Percentiles rank a stretch among this genome's conserved stretches.
These are phyloP conservation scores for Gossypium davidsonii DNA, from an alignment of 441 rosid genomes.

Conservation along the genomic window DNA sequence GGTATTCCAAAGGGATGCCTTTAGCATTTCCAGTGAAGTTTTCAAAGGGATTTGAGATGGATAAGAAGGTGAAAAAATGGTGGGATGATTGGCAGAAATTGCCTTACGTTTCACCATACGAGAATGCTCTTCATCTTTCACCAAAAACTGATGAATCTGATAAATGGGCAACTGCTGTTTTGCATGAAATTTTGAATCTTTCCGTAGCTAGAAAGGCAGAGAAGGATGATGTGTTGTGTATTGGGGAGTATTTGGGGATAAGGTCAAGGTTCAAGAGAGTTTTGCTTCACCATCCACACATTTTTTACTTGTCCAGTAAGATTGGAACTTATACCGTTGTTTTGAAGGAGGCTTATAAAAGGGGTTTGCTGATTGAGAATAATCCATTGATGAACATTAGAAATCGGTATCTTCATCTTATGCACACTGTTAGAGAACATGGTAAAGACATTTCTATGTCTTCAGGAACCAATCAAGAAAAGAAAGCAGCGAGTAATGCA, in stretches of 20 bases:
- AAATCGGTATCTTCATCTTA: conserved; percentile 67
- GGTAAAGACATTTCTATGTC: conserved; percentile 26
- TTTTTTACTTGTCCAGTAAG: conserved; percentile 70
- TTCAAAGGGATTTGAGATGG: conserved; percentile 54
- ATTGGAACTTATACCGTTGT: conserved; percentile 64
- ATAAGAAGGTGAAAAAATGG: conserved; percentile 72
- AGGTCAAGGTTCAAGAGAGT: conserved; percentile 86
- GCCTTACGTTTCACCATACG: conserved; percentile 77
- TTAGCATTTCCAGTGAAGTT: conserved; percentile 54
- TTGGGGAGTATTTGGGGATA: conserved; percentile 69
- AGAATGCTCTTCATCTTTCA: conserved; percentile 48
- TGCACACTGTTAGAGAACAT: conserved; percentile 49
- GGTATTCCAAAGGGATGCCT: conserved; percentile 36
- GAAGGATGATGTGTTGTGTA: conserved; percentile 45
- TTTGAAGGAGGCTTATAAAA: conserved; percentile 62
- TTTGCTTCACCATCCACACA: conserved; percentile 60
- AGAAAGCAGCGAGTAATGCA: conserved; percentile 23
- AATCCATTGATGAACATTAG: conserved; percentile 47
- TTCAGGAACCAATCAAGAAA: conserved; percentile 37
- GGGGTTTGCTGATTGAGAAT: conserved; percentile 59
- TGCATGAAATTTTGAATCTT: conserved; percentile 71
- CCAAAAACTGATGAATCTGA: conserved; percentile 70
- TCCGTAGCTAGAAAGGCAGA: conserved; percentile 65
- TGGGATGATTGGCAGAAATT: conserved; percentile 76
- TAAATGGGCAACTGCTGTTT: conserved; percentile 61